A percentile compares a stretch with the other conserved stretches of the same genome.
Evolutionary conservation across 2,329 filamentous ascomycete species (phyloP).

Genomic region (Ascocoryne sarcoides): DNA sequence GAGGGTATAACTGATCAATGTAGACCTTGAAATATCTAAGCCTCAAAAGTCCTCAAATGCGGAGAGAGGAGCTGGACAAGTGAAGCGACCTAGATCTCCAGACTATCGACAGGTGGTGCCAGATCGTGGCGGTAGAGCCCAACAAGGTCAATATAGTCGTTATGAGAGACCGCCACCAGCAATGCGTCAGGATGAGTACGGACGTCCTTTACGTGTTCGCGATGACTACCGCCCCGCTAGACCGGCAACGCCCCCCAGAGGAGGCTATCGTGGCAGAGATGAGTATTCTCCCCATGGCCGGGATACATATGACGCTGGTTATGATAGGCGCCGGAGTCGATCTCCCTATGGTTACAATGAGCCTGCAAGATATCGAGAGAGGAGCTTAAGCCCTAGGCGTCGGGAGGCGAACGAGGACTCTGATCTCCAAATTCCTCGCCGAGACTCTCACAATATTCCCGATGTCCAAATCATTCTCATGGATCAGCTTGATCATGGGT

Average conservation of each 20-base stretch:
- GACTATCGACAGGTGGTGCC: slow-evolving; percentile 39
- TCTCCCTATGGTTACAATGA: slow-evolving; percentile 47
- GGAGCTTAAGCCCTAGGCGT: slow-evolving; percentile 61
- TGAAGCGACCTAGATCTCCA: slow-evolving; percentile 57
- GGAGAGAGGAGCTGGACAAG: slow-evolving; percentile 21
- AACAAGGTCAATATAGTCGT: slow-evolving; percentile 25
- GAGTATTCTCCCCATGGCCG: slow-evolving; percentile 40
- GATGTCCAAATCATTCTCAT: slow-evolving; percentile 83
- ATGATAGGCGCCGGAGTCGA: slow-evolving; percentile 45
- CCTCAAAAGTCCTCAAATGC: slow-evolving; percentile 69
- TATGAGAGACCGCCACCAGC: slow-evolving; percentile 30
- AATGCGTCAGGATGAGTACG: slow-evolving; percentile 28
- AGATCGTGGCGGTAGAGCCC: slow-evolving; percentile 35
- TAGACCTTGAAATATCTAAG: slow-evolving; percentile 85
- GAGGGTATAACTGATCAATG: not conserved
- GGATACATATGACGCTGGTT: slow-evolving; percentile 27
- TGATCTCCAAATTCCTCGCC: slow-evolving; percentile 62
- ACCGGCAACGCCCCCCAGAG: slow-evolving; percentile 48
- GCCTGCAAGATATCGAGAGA: slow-evolving; percentile 49
- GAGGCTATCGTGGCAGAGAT: slow-evolving; percentile 52
- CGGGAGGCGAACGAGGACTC: slow-evolving; percentile 47
- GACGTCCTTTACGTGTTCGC: slow-evolving; percentile 41
- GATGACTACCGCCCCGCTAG: slow-evolving; percentile 59
- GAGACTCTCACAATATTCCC: slow-evolving; percentile 67
- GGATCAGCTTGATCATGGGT: slow-evolving; percentile 68